Evolutionary conservation across 495 filamentous ascomycete genomes (phyloP).

Genomic region (Aspergillus panamensis): DNA sequence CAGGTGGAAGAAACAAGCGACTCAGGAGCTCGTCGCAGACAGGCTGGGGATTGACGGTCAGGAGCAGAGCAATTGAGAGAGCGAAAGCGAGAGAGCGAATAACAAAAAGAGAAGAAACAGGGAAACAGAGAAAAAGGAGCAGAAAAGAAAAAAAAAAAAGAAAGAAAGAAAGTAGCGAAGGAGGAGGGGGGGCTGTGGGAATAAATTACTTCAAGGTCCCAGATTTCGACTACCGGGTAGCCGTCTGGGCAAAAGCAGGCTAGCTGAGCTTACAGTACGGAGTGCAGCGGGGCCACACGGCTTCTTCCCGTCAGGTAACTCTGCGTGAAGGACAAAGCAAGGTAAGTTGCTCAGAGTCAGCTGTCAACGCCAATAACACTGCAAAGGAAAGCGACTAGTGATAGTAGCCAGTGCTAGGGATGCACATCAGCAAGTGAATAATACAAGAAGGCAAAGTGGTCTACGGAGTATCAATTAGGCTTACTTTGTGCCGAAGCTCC

Average conservation of each 20-base stretch:
- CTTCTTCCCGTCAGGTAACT: neutral
- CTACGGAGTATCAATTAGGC: constrained; percentile 1
- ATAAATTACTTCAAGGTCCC: constrained; percentile 5
- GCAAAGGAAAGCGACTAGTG: neutral
- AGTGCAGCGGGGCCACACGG: constrained; percentile 11
- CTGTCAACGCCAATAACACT: neutral
- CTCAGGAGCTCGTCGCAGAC: neutral
- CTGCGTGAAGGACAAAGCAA: neutral
- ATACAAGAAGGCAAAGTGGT: neutral
- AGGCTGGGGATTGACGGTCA: neutral
- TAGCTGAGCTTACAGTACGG: constrained; percentile 10
- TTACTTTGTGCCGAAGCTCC: neutral
- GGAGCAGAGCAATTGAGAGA: neutral
- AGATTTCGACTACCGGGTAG: constrained; percentile 7
- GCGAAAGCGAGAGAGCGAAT: neutral
- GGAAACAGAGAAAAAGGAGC: constrained; percentile 1
- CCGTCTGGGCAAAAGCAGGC: constrained; percentile 8
- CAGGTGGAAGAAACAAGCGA: neutral
- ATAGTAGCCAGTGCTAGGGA: neutral
- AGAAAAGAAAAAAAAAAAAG: constrained; percentile 8
- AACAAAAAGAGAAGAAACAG: constrained; percentile 5
- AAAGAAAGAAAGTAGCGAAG: constrained; percentile 4
- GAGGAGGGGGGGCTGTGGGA: constrained; percentile 3
- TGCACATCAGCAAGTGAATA: neutral
- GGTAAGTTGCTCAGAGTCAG: neutral